phyloP scores from a whole-genome alignment of 75 land plant genomes.

The Isoetes taiwanensis region DNA sequence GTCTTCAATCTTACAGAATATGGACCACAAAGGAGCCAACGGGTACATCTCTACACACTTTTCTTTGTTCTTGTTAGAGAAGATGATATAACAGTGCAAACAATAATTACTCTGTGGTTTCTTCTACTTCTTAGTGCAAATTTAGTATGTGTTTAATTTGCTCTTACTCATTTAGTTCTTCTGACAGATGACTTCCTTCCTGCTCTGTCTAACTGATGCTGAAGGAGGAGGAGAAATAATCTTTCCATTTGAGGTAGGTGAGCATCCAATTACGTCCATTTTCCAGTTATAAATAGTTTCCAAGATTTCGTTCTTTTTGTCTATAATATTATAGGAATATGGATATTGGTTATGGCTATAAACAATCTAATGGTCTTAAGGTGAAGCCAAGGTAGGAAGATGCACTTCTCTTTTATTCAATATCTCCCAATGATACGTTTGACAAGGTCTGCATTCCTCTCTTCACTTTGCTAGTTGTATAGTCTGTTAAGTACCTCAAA shows the following conservation, averaged over 20 bases:
- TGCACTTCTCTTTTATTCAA: background rate
- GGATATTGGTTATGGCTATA: background rate
- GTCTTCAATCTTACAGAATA: slow-evolving; percentile 4
- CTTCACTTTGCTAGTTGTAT: too few relatives aligned
- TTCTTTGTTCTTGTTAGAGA: too few relatives aligned
- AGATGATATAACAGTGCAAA: too few relatives aligned
- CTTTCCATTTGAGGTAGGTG: background rate
- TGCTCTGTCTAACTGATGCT: background rate
- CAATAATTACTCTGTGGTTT: too few relatives aligned
- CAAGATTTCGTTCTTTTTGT: background rate
- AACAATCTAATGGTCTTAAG: background rate
- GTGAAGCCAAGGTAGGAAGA: slow-evolving; percentile 3
- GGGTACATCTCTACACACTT: too few relatives aligned
- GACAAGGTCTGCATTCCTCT: too few relatives aligned
- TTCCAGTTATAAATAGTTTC: background rate
- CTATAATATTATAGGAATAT: background rate
- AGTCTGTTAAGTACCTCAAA: too few relatives aligned
- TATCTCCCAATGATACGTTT: slow-evolving; percentile 3
- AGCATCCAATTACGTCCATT: background rate
- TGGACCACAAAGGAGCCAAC: slow-evolving; percentile 4
- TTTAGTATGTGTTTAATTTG: background rate
- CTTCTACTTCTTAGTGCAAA: background rate
- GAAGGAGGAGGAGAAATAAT: slow-evolving; percentile 5
- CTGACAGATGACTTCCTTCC: slow-evolving; percentile 8
- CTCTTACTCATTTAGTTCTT: too few relatives aligned